Evolutionary conservation across 345 rosid genomes (phyloP).

Genomic region (Euphorbia lathyris): DNA sequence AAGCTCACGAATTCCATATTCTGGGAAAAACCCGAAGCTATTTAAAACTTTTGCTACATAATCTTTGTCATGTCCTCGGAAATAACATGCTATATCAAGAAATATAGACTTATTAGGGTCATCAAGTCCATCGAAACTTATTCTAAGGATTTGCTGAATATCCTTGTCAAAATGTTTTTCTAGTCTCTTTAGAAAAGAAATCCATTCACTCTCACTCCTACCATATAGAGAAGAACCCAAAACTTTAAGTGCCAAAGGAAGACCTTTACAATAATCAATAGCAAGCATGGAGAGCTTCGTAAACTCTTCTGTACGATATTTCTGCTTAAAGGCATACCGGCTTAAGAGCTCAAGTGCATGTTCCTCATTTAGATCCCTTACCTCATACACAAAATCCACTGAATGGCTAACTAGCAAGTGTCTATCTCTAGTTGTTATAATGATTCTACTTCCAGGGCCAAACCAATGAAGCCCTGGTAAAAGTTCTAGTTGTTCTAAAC

Average conservation of each 20-base stretch:
- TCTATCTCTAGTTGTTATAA: conserved; percentile 12
- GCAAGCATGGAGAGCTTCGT: conserved; percentile 2
- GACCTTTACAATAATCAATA: conserved; percentile 8
- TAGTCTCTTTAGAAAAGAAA: neutral
- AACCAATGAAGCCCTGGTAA: conserved; percentile 11
- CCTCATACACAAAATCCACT: conserved; percentile 7
- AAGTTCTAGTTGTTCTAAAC: conserved; percentile 10
- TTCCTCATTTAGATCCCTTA: conserved; percentile 13
- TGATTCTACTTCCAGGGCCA: conserved; percentile 18
- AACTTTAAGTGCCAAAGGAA: conserved; percentile 13
- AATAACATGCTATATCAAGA: conserved; percentile 24
- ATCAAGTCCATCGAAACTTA: conserved; percentile 17
- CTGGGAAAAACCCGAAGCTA: neutral
- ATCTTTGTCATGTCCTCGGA: conserved; percentile 13
- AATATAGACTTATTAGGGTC: conserved; percentile 6
- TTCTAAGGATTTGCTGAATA: conserved; percentile 1
- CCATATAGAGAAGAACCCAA: conserved; percentile 5
- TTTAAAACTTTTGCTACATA: conserved; percentile 3
- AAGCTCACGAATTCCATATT: conserved; percentile 4
- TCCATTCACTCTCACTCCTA: conserved; percentile 6
- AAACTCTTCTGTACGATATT: conserved; percentile 4
- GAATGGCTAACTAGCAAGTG: conserved; percentile 12
- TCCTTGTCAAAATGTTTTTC: conserved; percentile 7
- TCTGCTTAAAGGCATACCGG: conserved; percentile 13
- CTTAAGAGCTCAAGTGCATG: conserved; percentile 19